A percentile compares a stretch with the other conserved stretches of the same genome.
These are phyloP conservation scores for Pyrenophora seminiperda DNA, from an alignment of 2,329 filamentous ascomycete genomes.

Conservation along the genomic window DNA sequence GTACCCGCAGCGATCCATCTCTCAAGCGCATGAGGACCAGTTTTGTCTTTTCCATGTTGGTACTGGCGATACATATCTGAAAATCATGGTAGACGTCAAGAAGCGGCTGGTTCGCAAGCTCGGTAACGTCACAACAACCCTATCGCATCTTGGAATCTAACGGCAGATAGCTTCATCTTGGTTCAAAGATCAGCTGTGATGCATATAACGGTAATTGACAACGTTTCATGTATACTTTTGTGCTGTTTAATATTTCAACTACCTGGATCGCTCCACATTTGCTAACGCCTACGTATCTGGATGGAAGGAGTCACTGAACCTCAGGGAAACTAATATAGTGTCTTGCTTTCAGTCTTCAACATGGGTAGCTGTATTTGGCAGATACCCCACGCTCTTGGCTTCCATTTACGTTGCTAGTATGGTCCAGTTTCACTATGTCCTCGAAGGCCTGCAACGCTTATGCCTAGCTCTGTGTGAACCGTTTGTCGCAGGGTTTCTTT, in stretches of 20 bases:
- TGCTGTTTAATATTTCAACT: constrained; percentile 42
- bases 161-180: constrained; percentile 33
- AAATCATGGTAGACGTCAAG: constrained; percentile 25
- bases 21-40: not conserved
- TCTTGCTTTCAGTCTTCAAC: constrained; percentile 37
- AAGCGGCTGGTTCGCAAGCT: constrained; percentile 36
- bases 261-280: constrained; percentile 35
- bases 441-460: constrained; percentile 37
- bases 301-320: constrained; percentile 31
- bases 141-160: not conserved
- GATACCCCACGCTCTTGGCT: constrained; percentile 41
- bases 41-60: not conserved
- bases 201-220: not conserved
- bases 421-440: constrained; percentile 39
- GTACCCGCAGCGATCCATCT: not conserved
- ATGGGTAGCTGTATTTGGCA: constrained; percentile 37
- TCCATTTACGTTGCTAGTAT: constrained; percentile 34
- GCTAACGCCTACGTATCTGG: constrained; percentile 41
- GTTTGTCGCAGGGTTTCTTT: constrained; percentile 37
- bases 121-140: constrained; percentile 7
- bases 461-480: constrained; percentile 31
- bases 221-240: constrained; percentile 31
- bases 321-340: constrained; percentile 38
- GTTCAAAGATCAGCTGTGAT: not conserved
- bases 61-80: constrained; percentile 9